phyloP scores from a whole-genome alignment of 768 basidiomycete genomes.

The Trametes meyenii region DNA sequence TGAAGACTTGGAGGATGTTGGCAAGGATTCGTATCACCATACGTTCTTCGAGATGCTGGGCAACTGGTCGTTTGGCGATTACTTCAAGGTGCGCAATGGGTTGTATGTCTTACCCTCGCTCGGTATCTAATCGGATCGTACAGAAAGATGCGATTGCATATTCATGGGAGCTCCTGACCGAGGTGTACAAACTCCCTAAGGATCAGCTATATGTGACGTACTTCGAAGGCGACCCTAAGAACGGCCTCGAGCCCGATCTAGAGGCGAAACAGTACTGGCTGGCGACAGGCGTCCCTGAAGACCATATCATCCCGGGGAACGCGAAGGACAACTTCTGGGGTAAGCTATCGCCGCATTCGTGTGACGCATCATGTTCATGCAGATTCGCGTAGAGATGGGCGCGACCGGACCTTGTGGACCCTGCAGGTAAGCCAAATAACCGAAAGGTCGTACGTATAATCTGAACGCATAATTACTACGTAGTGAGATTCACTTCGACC shows the following conservation, averaged over 20 bases:
- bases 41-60: constrained; percentile 99
- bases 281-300: constrained; percentile 83
- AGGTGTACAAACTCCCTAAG: constrained; percentile 83
- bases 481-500: constrained; percentile 96
- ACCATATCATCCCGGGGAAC: constrained; percentile 90
- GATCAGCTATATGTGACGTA: constrained; percentile 97
- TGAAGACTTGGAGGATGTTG: constrained; percentile 96
- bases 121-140: constrained; percentile 7
- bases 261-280: constrained; percentile 91
- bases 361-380: constrained; percentile 1
- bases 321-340: constrained; percentile 99
- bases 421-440: constrained; percentile 61
- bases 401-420: constrained; percentile 98
- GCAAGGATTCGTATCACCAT: constrained; percentile 97
- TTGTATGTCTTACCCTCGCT: neutral
- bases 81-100: constrained; percentile 81
- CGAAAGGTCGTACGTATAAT: neutral
- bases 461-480: neutral
- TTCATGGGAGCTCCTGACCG: constrained; percentile 94
- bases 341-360: constrained; percentile 40
- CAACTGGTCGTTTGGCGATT: constrained; percentile 99
- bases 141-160: constrained; percentile 92
- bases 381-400: constrained; percentile 82
- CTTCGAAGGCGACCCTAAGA: constrained; percentile 91
- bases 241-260: constrained; percentile 82